phyloP scores from a whole-genome alignment of 176 grass and related monocot genomes.

The Cenchrus fungigraminus region DNA sequence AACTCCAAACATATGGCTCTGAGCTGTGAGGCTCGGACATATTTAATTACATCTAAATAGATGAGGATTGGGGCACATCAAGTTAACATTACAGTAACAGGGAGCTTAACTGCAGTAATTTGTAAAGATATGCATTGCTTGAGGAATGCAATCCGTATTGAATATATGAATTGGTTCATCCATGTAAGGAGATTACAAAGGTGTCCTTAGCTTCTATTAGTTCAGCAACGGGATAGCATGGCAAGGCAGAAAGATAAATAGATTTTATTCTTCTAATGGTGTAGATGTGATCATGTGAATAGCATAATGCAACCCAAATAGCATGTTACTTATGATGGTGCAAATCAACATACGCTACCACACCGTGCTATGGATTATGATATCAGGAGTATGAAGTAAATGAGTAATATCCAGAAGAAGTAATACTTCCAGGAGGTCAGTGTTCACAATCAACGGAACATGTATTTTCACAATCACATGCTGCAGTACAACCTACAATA shows the following conservation, averaged over 20 bases:
- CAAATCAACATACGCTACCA: not conserved
- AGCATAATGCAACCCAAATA: not conserved
- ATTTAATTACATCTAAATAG: not conserved
- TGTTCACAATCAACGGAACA: not conserved
- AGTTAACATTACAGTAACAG: not conserved
- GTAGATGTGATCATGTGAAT: no score
- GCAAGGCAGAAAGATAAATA: not conserved
- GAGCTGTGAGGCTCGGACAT: not conserved
- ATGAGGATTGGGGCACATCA: not conserved
- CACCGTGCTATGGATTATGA: not conserved
- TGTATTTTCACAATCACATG: not conserved
- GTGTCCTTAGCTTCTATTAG: not conserved
- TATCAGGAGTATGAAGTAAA: not conserved
- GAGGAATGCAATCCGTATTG: not conserved
- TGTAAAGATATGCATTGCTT: not conserved
- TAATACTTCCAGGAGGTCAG: not conserved
- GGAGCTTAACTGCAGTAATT: not conserved
- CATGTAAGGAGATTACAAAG: not conserved
- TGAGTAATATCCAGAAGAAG: not conserved
- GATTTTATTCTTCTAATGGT: not conserved
- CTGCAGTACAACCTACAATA: not conserved
- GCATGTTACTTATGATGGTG: not conserved
- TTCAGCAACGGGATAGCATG: not conserved
- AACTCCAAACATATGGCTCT: slow-evolving; percentile 18
- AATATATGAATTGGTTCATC: slow-evolving; percentile 5